Evolutionary conservation across 768 basidiomycete genomes (phyloP), one percentile per base, ranked within the genome.

Genomic region (Leccinum boreale): DNA sequence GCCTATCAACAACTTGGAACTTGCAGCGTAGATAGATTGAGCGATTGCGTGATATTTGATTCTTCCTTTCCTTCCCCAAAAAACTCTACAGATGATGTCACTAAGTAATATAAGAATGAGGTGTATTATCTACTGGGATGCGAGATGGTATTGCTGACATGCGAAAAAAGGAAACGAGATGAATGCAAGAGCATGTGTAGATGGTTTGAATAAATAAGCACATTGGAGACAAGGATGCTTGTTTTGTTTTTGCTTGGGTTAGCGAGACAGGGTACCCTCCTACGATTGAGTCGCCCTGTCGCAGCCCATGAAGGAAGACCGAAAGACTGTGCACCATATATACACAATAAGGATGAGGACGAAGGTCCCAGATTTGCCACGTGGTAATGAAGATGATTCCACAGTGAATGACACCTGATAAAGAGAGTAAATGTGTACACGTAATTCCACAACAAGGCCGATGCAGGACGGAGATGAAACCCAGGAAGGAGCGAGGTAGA

Each of bases 401-500:
- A 29, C 19, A 52, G 57, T 56, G 33, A 59, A 63, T 46, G 65
- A 57, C 54, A 48, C 62, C 59, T 54, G 46, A 56, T n/a, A 33
- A 49, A 49, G 57, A 35, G 60, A 46, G 52, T 12, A 60, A 58
- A 57, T 69, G 68, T 70, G 57, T 71, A 70, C 71, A 70, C 60
- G 57, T 72, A 70, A 64, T 70, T 68, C 70, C 70, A 70, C 69
- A 70, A 70, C 69, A 67, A 46, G 53, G 55, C 61, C 52, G 62
- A 64, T 64, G 59, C 64, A 36, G 46, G 63, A 55, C 33, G 23
- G 57, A 62, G 55, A 58, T 52, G 59, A 55, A 68, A 55, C 31
- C 66, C 51, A 44, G 56, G 47, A 68, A 53, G 21, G 58, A 58
- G 59, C 23, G 48, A 55, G 28, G 45, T 50, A 52, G 52, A 46